These are phyloP conservation scores for Cladobotryum protrusum DNA, from an alignment of 2,329 filamentous ascomycete species.

Conservation along the genomic window DNA sequence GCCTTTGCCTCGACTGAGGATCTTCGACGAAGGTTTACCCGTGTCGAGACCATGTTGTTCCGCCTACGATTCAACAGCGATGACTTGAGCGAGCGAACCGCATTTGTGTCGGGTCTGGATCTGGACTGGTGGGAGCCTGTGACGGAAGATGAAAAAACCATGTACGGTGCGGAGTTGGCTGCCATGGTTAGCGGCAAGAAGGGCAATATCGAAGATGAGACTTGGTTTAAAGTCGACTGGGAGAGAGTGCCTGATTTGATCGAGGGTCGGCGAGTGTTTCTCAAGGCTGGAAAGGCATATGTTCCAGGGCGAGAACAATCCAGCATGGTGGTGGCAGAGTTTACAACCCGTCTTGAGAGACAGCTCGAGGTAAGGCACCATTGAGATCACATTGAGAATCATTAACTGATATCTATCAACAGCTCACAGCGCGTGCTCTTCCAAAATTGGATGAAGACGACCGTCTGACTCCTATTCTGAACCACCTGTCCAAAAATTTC, in stretches of 20 bases:
- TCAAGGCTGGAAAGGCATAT: conserved; percentile 80
- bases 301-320: conserved; percentile 82
- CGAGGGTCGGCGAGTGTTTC: conserved; percentile 67
- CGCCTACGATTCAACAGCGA: conserved; percentile 74
- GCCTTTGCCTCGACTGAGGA: conserved; percentile 92
- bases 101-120: conserved; percentile 70
- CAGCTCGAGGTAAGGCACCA: conserved; percentile 63
- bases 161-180: conserved; percentile 55
- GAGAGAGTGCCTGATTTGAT: conserved; percentile 85
- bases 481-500: conserved; percentile 91
- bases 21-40: conserved; percentile 74
- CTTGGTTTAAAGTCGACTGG: conserved; percentile 97
- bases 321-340: conserved; percentile 85
- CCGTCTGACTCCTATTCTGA: conserved; percentile 62
- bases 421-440: conserved; percentile 84
- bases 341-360: conserved; percentile 69
- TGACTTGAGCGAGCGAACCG: conserved; percentile 62
- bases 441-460: conserved; percentile 95
- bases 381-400: not conserved
- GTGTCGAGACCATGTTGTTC: conserved; percentile 87
- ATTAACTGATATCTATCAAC: conserved; percentile 1
- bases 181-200: conserved; percentile 38
- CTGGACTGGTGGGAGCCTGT: conserved; percentile 91
- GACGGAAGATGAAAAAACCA: conserved; percentile 67
- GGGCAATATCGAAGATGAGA: conserved; percentile 61